Base-by-base conservation (phyloP, 1,284 basidiomycete species). In the Leccinum solheimii region DNA sequence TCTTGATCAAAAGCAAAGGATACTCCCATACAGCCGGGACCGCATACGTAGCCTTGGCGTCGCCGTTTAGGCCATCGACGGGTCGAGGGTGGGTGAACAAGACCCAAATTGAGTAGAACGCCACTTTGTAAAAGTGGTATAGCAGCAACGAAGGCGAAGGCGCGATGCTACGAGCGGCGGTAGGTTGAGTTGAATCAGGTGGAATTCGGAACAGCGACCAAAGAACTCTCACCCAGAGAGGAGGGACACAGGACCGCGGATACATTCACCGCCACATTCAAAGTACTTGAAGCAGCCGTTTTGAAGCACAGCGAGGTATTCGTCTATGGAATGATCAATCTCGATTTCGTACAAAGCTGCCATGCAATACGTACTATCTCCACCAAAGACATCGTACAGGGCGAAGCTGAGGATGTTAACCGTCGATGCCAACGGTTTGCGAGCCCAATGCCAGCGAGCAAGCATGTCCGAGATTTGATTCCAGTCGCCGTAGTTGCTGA, bases 251-350 rank as follows among this genome's bases (percentile, higher is more conserved):
- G 97, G 97, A 1, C 92, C 97, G 34, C 86, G 83, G 58, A 98
- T 77, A 70, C 94, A 94, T 69, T 94, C 87, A 0, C 97, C 97
- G 23, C 97, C 97, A 7, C 86, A 83, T 74, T 98, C 94, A 72
- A 99, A 98, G 79, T 99, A 99, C 73, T 94, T 94, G 85, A 99
- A 98, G 78, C 97, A 99, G 0, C 97, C 97, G 40, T 87, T 88
- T 63, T 94, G 84, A 13, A 99, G 86, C 0, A 97, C 88, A n/a
- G 83, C 86, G 8, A 99, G 84, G 56, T 84, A 80, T 58, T 88
- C 86, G 66, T 90, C 93, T 94, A 67, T 8, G 63, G 51, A 16
- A 51, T 50, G 10, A 51, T 56, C 4, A n/a, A n/a, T 56, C 57
- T 72, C 58, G 62, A 53, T 27, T 50, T 19, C 11, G 13, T 30